Conservation (phyloP, 176 grass and related monocot genomes). For the Hyparrhenia diplandra region DNA sequence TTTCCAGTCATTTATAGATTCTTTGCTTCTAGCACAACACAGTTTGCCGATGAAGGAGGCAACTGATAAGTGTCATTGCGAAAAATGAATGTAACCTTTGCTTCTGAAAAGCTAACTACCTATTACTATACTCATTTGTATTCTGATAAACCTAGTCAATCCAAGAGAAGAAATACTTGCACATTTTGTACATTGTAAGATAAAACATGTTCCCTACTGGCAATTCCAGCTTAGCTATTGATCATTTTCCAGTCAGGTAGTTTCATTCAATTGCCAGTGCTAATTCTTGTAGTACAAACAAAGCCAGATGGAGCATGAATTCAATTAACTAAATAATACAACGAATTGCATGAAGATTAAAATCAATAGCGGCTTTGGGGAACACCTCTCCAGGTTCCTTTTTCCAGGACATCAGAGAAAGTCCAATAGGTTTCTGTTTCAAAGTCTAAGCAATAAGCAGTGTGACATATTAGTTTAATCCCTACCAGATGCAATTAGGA, state of each 20-base stretch:
- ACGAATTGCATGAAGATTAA: not conserved
- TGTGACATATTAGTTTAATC: not conserved
- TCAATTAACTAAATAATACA: not conserved
- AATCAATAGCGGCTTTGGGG: not conserved
- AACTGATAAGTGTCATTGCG: not conserved
- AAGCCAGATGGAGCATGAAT: not conserved
- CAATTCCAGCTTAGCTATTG: not conserved
- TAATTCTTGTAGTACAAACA: not conserved
- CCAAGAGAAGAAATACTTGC: not conserved
- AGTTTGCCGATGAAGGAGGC: not conserved
- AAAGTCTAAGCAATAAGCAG: conserved; percentile 11
- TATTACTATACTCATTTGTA: not conserved
- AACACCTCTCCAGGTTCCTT: not conserved
- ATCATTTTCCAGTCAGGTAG: not conserved
- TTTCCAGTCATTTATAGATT: not conserved
- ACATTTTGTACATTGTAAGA: not conserved
- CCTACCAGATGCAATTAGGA: not conserved
- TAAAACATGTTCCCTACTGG: not conserved
- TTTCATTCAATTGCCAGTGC: not conserved
- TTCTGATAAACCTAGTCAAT: not conserved
- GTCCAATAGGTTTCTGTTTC: not conserved
- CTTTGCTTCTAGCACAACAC: not conserved
- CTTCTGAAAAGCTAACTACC: not conserved
- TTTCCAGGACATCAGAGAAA: not conserved
- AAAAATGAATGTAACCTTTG: not conserved